These are phyloP conservation scores for Podospora fimiseda DNA, from an alignment of 495 filamentous ascomycete species.

Conservation along the genomic window DNA sequence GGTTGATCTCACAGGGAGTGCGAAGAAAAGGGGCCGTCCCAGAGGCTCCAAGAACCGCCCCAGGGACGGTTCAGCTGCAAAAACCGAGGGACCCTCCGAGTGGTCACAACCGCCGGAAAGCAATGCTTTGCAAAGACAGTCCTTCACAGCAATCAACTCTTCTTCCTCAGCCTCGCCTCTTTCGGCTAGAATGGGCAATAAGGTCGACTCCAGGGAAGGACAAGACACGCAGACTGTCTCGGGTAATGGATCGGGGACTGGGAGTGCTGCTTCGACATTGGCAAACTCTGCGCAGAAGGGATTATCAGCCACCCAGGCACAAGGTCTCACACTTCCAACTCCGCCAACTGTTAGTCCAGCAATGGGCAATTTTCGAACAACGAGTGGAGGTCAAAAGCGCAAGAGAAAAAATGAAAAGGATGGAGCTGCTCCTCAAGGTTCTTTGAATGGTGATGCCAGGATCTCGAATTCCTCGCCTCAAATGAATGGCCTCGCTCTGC, in stretches of 20 bases:
- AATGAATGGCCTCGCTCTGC: slow-evolving; percentile 7
- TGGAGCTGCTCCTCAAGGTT: neutral
- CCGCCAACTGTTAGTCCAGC: slow-evolving; percentile 9
- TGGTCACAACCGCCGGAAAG: neutral
- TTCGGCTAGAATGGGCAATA: neutral
- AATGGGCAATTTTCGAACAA: neutral
- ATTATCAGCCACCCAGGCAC: neutral
- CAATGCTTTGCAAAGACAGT: neutral
- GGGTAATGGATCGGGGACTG: neutral
- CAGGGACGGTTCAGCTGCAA: slow-evolving; percentile 21
- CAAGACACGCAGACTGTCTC: too few species aligned
- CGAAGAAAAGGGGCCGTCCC: slow-evolving; percentile 32
- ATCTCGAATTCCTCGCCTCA: neutral
- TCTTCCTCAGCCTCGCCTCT: neutral
- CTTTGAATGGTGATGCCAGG: neutral
- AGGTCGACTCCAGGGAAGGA: neutral
- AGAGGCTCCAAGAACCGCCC: slow-evolving; percentile 47
- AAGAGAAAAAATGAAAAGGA: slow-evolving; percentile 22
- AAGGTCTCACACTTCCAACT: slow-evolving; percentile 6
- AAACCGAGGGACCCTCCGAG: too few species aligned
- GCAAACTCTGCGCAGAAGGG: too few species aligned
- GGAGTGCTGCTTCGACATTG: neutral
- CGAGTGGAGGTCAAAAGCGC: slow-evolving; percentile 18
- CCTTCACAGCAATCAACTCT: slow-evolving; percentile 1
- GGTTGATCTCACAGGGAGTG: slow-evolving; percentile 17